phyloP scores from a whole-genome alignment of 768 basidiomycete genomes.

The Neoboletus brunneissimus region DNA sequence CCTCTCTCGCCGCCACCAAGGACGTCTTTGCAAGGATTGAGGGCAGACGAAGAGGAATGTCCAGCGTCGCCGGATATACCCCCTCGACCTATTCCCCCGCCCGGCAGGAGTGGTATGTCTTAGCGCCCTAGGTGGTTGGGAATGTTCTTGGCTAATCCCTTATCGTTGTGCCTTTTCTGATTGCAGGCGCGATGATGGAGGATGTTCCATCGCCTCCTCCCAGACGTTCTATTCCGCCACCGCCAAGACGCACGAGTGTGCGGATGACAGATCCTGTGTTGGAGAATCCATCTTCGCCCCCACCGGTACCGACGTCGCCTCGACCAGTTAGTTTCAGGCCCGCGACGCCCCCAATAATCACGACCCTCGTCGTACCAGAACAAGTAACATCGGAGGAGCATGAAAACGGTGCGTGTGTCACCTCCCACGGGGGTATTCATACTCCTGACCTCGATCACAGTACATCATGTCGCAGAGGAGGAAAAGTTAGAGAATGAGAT shows the following conservation, averaged over 20 bases:
- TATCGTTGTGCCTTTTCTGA: neutral
- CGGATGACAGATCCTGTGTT: constrained; percentile 5
- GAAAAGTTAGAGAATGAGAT: constrained; percentile 5
- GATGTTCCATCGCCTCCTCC: constrained; percentile 9
- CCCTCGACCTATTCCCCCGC: constrained; percentile 31
- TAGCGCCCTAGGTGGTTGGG: neutral
- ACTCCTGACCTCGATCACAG: neutral
- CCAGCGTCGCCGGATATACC: constrained; percentile 31
- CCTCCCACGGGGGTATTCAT: neutral
- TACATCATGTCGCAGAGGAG: constrained; percentile 11
- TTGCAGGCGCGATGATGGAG: constrained; percentile 15
- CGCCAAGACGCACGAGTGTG: constrained; percentile 25
- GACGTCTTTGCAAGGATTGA: constrained; percentile 9
- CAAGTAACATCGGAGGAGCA: constrained; percentile 1
- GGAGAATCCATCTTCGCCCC: constrained; percentile 17
- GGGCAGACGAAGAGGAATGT: constrained; percentile 22
- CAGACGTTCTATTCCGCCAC: constrained; percentile 23
- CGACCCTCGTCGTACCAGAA: constrained; percentile 13
- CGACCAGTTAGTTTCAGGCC: constrained; percentile 14
- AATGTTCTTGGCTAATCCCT: constrained; percentile 1
- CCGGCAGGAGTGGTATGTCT: constrained; percentile 28
- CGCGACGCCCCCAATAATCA: constrained; percentile 26
- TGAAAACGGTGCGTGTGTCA: constrained; percentile 7
- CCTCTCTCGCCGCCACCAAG: constrained; percentile 15
- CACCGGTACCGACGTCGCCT: constrained; percentile 18